Conservation (phyloP, 306 rosid genomes). For the Inga oerstediana region DNA sequence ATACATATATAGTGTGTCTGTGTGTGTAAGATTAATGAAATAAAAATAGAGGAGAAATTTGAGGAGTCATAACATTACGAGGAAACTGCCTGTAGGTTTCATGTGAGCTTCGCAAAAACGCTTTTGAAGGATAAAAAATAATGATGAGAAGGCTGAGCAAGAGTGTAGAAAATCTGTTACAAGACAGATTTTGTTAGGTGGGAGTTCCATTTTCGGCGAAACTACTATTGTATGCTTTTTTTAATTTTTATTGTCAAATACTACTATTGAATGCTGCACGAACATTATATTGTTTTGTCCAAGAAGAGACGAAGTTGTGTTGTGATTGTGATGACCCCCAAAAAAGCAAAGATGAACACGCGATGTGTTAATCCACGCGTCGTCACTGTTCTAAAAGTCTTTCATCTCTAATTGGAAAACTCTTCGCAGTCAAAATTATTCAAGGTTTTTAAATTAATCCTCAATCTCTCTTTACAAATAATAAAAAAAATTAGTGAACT, state of each 20-base stretch:
- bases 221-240: not conserved
- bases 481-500: too few species aligned
- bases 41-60: not conserved
- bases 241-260: too few species aligned
- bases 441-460: not conserved
- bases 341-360: not conserved
- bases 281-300: not conserved
- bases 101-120: not conserved
- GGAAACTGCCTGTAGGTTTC: conserved; percentile 34
- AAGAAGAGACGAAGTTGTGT: not conserved
- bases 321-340: not conserved
- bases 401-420: not conserved
- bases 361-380: conserved; percentile 28
- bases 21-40: too few species aligned
- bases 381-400: not conserved
- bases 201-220: conserved; percentile 15
- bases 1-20: too few species aligned
- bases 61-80: not conserved
- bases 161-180: not conserved
- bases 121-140: not conserved
- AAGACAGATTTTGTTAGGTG: not conserved
- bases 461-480: too few species aligned
- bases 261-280: not conserved
- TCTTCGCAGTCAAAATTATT: conserved; percentile 12
- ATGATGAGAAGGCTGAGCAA: not conserved